Percentiles rank a stretch among this genome's conserved stretches.
phyloP scores from a whole-genome alignment of 768 basidiomycete species.

The Naganishia antarctica region DNA sequence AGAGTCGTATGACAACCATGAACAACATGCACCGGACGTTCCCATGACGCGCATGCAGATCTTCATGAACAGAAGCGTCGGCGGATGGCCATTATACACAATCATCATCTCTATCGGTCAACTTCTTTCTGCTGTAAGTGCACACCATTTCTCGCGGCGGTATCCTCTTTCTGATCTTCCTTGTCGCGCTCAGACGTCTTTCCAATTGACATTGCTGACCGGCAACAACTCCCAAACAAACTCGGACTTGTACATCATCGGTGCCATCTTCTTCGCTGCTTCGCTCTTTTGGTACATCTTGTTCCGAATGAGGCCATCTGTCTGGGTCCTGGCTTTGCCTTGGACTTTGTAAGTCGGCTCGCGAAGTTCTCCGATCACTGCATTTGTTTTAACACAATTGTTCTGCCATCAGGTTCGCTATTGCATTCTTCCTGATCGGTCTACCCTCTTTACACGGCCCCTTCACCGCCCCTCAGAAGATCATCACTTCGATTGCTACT shows the following conservation, averaged over 20 bases:
- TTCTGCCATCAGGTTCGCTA: slow-evolving; percentile 64
- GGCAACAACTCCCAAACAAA: slow-evolving; percentile 78
- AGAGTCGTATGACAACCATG: slow-evolving; percentile 48
- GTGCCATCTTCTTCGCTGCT: slow-evolving; percentile 76
- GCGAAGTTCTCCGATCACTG: neutral
- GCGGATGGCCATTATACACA: slow-evolving; percentile 86
- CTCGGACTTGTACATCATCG: slow-evolving; percentile 82
- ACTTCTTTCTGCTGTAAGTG: slow-evolving; percentile 50
- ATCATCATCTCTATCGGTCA: slow-evolving; percentile 82
- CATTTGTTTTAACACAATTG: no score
- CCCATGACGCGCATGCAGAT: slow-evolving; percentile 80
- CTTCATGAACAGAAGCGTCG: slow-evolving; percentile 70
- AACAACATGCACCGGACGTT: slow-evolving; percentile 52
- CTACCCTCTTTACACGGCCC: slow-evolving; percentile 67
- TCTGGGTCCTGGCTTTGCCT: slow-evolving; percentile 76
- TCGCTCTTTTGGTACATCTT: slow-evolving; percentile 84
- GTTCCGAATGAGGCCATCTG: slow-evolving; percentile 80
- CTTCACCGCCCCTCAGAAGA: slow-evolving; percentile 61
- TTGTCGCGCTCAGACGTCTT: slow-evolving; percentile 55
- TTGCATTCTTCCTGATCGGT: slow-evolving; percentile 87
- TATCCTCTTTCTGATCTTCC: neutral
- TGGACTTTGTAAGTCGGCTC: slow-evolving; percentile 63
- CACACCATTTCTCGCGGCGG: neutral
- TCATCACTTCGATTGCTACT: slow-evolving; percentile 70
- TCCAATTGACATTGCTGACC: slow-evolving; percentile 85